Conservation (phyloP, 2,329 filamentous ascomycete genomes). For the Neonectria sp. region DNA sequence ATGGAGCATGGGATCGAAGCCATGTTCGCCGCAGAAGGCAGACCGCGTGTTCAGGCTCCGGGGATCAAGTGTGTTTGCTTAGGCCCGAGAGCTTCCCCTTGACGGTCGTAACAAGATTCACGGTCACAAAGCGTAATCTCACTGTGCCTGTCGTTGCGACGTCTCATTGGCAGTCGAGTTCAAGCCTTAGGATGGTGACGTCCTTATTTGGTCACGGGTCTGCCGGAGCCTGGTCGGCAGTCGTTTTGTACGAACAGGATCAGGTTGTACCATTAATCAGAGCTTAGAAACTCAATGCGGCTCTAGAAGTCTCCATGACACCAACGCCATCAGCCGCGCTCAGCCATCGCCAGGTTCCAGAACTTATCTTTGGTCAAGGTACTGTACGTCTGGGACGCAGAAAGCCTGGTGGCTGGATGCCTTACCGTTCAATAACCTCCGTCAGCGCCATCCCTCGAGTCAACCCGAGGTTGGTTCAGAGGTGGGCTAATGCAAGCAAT, state of each 20-base stretch:
- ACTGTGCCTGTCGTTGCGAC: constrained; percentile 22
- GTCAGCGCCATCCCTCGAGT: background rate
- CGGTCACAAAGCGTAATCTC: constrained; percentile 40
- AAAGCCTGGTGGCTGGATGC: background rate
- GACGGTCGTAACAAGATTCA: constrained; percentile 37
- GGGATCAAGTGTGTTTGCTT: constrained; percentile 34
- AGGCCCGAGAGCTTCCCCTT: constrained; percentile 32
- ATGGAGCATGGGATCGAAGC: constrained; percentile 13
- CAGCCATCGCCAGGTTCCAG: background rate
- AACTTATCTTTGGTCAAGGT: constrained; percentile 1
- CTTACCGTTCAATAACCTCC: background rate
- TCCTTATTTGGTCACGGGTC: constrained; percentile 39
- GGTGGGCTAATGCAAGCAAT: background rate
- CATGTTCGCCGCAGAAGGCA: constrained; percentile 6
- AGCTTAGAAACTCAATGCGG: constrained; percentile 39
- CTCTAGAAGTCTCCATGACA: constrained; percentile 18
- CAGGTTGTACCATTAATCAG: constrained; percentile 32
- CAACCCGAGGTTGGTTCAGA: background rate
- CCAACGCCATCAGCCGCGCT: constrained; percentile 16
- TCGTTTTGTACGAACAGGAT: constrained; percentile 7
- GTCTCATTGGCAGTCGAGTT: constrained; percentile 34
- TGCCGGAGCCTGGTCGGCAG: constrained; percentile 15
- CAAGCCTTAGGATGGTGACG: constrained; percentile 34
- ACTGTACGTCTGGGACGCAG: background rate
- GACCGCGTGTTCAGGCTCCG: constrained; percentile 30